Base-by-base conservation (phyloP, 106 monocot species). In the Dioscorea dumetorum region DNA sequence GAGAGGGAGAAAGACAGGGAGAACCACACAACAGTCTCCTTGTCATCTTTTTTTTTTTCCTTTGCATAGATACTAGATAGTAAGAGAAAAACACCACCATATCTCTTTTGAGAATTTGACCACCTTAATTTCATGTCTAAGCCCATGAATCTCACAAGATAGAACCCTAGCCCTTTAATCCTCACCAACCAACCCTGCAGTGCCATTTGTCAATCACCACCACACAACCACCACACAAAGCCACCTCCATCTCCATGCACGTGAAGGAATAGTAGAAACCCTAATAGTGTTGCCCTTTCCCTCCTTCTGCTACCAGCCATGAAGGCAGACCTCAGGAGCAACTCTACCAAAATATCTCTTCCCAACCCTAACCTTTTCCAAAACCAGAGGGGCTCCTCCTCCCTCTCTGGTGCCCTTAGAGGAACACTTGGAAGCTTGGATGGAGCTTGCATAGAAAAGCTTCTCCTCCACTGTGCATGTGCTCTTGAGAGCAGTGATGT, bases 401-500 rank as follows among this genome's bases (percentile, higher is more conserved):
- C 61, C 61, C 22, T 34, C 23, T 49, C 60, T 60, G 24, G 57
- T 33, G 14, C 33, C 49, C 24, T 60, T 4, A 60, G 61, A 22
- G 71, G 61, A 31, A 33, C 60, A 17, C 71, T 71, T 19, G 71
- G 60, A 12, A 64, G 49, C 71, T 63, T 81, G 35, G 83, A 84
- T 33, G 74, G 77, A 16, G 68, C 81, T 0, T 81, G 84, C 70
- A 81, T 81, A 33, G 81, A 84, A 70, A 76, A 81, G 81, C 88
- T 88, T 33, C 78, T 88, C 56, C 74, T 84, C 64, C 81, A 84
- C 78, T 88, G 88, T 76, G 81, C 83, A 11, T 32, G 57, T 48
- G 84, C 88, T 14, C 67, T 88, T 14, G 88, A 88, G 68, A 16
- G 59, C 54, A 81, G 76, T 51, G 88, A 88, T 67, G 70, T 67